Evolutionary conservation across 306 rosid species (phyloP).

Genomic region (Medicago arabica): DNA sequence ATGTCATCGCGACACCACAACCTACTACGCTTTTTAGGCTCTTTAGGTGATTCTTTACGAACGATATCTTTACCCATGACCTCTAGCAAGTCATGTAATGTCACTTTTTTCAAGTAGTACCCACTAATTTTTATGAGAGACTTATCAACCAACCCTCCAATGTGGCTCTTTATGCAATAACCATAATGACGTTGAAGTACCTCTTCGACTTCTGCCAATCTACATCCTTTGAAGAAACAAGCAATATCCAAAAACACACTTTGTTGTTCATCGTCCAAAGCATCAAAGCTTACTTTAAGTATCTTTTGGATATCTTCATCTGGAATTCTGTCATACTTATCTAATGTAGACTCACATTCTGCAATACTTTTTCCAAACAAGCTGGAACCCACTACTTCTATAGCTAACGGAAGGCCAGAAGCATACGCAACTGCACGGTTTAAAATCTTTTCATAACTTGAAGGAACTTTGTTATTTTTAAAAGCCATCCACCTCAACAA

Average conservation of each 20-base stretch:
- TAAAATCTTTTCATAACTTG: neutral
- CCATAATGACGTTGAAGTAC: neutral
- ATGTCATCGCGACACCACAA: neutral
- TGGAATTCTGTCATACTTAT: neutral
- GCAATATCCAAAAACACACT: conserved; percentile 15
- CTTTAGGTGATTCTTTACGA: neutral
- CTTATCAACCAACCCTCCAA: neutral
- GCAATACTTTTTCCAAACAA: neutral
- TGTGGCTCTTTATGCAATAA: neutral
- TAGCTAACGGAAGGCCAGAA: conserved; percentile 25
- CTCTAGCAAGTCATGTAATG: conserved; percentile 11
- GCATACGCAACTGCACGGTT: neutral
- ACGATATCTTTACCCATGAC: conserved; percentile 22
- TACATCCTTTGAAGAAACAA: neutral
- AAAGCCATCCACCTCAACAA: neutral
- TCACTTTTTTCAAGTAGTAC: neutral
- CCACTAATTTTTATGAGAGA: neutral
- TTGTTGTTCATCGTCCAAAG: neutral
- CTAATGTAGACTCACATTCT: conserved; percentile 6
- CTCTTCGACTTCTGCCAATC: neutral
- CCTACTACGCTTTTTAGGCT: neutral
- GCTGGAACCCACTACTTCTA: conserved; percentile 35
- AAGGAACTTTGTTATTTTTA: no score
- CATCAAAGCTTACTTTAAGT: conserved; percentile 9
- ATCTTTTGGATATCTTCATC: neutral